phyloP scores from a whole-genome alignment of 352 stramenopile genomes.

The Globisporangium irregulare region DNA sequence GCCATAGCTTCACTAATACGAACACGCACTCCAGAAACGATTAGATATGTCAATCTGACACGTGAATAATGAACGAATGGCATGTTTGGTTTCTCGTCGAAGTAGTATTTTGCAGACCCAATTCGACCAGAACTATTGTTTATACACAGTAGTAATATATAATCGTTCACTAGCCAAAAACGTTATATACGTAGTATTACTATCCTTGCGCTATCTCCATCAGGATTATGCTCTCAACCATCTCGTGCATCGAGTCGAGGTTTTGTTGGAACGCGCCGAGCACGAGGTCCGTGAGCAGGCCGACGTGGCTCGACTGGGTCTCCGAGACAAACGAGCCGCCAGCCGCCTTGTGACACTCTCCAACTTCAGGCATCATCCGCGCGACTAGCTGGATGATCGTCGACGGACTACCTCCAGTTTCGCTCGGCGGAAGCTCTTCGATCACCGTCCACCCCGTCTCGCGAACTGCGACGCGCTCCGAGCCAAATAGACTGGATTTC shows the following conservation, averaged over 20 bases:
- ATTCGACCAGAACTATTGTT: too few relatives aligned
- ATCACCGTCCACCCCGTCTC: slow-evolving; percentile 8
- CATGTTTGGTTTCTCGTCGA: too few relatives aligned
- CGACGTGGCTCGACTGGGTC: background rate
- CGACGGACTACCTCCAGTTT: background rate
- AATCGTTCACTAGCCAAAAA: too few relatives aligned
- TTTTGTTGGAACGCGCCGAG: slow-evolving; percentile 13
- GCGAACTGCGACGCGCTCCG: background rate
- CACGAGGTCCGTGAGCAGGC: slow-evolving; percentile 14
- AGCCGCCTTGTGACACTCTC: too few relatives aligned
- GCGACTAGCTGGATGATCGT: background rate
- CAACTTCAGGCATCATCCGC: background rate
- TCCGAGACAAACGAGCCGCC: background rate
- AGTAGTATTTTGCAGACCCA: too few relatives aligned
- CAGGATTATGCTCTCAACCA: slow-evolving; percentile 9
- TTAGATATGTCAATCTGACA: too few relatives aligned
- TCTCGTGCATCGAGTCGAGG: slow-evolving; percentile 7
- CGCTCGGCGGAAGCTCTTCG: background rate
- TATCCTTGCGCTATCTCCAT: background rate
- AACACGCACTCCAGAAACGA: too few relatives aligned
- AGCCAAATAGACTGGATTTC: background rate
- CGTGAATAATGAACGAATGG: too few relatives aligned
- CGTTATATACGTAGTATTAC: too few relatives aligned
- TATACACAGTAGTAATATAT: too few relatives aligned
- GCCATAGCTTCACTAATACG: too few relatives aligned